phyloP scores from a whole-genome alignment of 345 rosid genomes.

The Eucalyptus victrix region DNA sequence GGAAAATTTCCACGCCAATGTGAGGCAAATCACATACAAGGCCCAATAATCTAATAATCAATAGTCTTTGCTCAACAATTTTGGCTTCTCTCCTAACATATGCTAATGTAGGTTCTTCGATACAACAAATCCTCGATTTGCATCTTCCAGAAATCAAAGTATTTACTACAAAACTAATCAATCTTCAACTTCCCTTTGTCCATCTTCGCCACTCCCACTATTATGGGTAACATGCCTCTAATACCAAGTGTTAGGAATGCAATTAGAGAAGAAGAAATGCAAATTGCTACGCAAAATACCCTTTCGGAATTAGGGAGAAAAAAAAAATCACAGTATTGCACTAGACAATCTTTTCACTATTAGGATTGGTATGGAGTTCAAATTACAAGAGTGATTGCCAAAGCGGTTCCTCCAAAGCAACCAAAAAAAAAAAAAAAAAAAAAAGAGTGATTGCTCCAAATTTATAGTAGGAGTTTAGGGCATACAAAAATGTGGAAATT shows the following conservation, averaged over 20 bases:
- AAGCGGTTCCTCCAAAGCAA: too few species aligned
- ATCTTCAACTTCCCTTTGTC: not conserved
- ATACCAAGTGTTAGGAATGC: not conserved
- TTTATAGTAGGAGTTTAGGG: not conserved
- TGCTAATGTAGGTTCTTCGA: not conserved
- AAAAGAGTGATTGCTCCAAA: not conserved
- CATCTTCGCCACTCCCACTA: not conserved
- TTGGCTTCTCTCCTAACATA: not conserved
- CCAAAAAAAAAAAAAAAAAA: too few species aligned
- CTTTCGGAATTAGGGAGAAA: not conserved
- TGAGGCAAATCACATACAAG: not conserved
- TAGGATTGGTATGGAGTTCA: not conserved
- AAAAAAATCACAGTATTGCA: not conserved
- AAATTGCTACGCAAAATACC: fast-evolving
- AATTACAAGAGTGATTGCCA: not conserved
- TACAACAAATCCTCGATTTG: not conserved
- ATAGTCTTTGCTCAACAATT: not conserved
- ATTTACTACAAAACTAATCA: fast-evolving
- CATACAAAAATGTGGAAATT: not conserved
- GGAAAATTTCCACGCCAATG: not conserved
- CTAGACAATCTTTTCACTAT: not conserved
- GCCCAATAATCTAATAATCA: not conserved
- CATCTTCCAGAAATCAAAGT: not conserved
- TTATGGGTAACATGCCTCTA: not conserved
- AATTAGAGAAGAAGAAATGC: not conserved